Evolutionary conservation across 345 rosid species (phyloP), one percentile per base, ranked within the genome.

Genomic region (Raphanus raphanistrum): DNA sequence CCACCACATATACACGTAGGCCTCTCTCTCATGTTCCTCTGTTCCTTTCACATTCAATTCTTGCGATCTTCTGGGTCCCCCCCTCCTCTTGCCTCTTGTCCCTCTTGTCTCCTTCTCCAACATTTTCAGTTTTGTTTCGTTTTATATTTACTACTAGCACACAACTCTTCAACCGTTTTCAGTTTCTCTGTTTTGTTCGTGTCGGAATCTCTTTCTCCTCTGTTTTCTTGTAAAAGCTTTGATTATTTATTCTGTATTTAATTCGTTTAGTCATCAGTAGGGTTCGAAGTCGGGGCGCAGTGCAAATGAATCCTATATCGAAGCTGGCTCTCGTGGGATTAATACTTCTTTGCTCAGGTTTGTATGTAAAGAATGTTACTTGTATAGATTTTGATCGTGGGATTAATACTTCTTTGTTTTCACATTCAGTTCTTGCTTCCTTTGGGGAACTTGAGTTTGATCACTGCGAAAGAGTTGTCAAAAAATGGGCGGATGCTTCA

Each of bases 391-490:
- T 21, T 50, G 32, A n/a, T n/a, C n/a, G n/a, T n/a, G n/a, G n/a
- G n/a, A n/a, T n/a, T n/a, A n/a, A n/a, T n/a, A n/a, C n/a, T n/a
- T n/a, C n/a, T n/a, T n/a, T n/a, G n/a, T n/a, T n/a, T n/a, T 48
- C 9, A 12, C 21, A 55, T 54, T 81, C 76, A 84, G 97, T 78
- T 68, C 63, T 84, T 84, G 90, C 66, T 50, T 82, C 87, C 63
- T 32, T 84, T 26, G 65, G 73, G 65, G 66, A 78, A 27, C 66
- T 70, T 79, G 91, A 87, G 57, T 87, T 84, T 79, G 84, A 78
- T 43, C 80, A 83, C 27, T 95, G 99, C 69, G 90, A 90, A 72
- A 84, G 69, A 50, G 76, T 84, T 79, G 98, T 95, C 36, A 87
- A 84, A 76, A 79, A 27, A 2, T 95, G 98, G 99, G 90, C 89